A percentile compares a stretch with the other conserved stretches of the same genome.
Conservation (phyloP, 495 filamentous ascomycete species). For the Astrothelium macrocarpum region DNA sequence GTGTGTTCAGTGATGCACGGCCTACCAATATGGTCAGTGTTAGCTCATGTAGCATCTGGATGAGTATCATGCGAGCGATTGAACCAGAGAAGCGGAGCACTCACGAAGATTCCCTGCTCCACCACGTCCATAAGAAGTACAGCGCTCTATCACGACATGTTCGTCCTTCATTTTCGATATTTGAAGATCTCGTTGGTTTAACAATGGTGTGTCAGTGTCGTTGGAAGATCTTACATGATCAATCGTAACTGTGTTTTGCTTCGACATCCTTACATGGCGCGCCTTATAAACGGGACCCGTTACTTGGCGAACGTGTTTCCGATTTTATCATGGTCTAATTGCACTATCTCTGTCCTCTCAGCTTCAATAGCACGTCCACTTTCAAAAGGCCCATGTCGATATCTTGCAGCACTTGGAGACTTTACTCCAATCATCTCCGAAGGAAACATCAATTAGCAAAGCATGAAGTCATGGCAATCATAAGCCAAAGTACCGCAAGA, state of each 20-base stretch:
- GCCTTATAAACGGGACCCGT: neutral
- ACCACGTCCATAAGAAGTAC: conserved; percentile 14
- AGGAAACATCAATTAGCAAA: neutral
- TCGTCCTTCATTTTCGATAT: neutral
- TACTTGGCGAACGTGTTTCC: neutral
- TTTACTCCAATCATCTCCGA: neutral
- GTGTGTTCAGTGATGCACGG: conserved; percentile 8
- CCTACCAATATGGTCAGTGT: conserved; percentile 8
- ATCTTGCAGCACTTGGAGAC: neutral
- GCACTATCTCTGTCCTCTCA: neutral
- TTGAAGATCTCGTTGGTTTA: neutral
- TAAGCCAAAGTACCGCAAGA: neutral
- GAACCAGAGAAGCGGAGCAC: neutral
- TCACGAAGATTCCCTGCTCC: conserved; percentile 19
- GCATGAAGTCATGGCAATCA: neutral
- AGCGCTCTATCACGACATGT: conserved; percentile 5
- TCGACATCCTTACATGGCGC: neutral
- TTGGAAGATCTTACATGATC: neutral
- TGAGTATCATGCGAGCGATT: neutral
- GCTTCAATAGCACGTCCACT: neutral
- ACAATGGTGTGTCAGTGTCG: neutral
- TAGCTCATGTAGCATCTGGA: neutral
- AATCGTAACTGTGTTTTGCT: neutral
- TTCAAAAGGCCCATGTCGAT: neutral
- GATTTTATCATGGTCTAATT: neutral